phyloP scores from a whole-genome alignment of 306 rosid genomes.

The Cercis canadensis region DNA sequence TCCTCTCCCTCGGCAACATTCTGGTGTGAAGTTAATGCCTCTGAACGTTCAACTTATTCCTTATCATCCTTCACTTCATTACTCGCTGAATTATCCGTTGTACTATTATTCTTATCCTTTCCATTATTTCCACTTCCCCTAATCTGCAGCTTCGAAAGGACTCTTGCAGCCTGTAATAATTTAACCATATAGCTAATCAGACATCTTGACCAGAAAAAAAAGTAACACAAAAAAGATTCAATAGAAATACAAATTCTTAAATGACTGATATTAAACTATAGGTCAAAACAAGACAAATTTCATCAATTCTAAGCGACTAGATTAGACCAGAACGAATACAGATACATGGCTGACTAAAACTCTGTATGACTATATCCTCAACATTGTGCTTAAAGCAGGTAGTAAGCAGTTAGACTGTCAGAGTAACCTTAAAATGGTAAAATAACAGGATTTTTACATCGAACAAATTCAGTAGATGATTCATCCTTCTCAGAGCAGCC shows the following conservation, averaged over 20 bases:
- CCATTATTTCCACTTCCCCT: conserved; percentile 44
- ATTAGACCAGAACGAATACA: conserved; percentile 15
- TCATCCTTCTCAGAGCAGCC: conserved; percentile 37
- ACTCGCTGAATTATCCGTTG: conserved; percentile 36
- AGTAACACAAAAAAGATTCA: conserved; percentile 7
- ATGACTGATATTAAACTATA: conserved; percentile 19
- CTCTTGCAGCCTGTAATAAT: conserved; percentile 61
- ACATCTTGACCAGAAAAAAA: conserved; percentile 22
- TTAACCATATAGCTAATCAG: conserved; percentile 37
- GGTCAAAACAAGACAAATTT: conserved; percentile 22
- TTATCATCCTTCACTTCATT: conserved; percentile 36
- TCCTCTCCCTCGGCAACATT: conserved; percentile 36
- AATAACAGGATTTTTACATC: conserved; percentile 30
- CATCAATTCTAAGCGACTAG: conserved; percentile 11
- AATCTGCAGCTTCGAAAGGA: conserved; percentile 55
- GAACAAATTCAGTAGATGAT: conserved; percentile 32
- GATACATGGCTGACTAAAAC: conserved; percentile 14
- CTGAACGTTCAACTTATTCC: conserved; percentile 38
- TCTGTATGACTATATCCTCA: neutral
- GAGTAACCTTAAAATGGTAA: conserved; percentile 23
- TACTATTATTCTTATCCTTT: conserved; percentile 36
- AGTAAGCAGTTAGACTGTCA: conserved; percentile 15
- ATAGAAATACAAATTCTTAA: neutral
- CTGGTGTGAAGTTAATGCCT: conserved; percentile 30
- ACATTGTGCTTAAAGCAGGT: neutral